Evolutionary conservation across 176 grass and related monocot species (phyloP).

Genomic region (Olyra latifolia): DNA sequence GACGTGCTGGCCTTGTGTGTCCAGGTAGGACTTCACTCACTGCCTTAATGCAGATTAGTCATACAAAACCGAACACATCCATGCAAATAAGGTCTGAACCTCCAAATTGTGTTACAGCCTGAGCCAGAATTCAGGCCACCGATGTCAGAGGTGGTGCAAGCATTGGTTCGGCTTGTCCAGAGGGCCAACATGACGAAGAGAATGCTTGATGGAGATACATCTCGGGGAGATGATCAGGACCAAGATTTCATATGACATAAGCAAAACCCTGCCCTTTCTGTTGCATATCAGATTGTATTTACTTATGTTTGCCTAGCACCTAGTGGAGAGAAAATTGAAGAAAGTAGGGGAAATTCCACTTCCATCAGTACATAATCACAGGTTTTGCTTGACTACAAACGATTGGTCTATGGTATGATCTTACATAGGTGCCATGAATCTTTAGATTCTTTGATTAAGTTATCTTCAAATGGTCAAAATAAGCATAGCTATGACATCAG

Average conservation of each 20-base stretch:
- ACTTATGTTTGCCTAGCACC: conserved; percentile 15
- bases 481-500: conserved; percentile 7
- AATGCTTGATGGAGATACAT: conserved; percentile 49
- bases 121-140: conserved; percentile 83
- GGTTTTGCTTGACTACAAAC: conserved; percentile 13
- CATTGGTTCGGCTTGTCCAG: conserved; percentile 69
- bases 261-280: background rate
- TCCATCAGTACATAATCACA: conserved; percentile 46
- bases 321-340: conserved; percentile 7
- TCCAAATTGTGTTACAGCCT: conserved; percentile 40
- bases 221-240: conserved; percentile 45
- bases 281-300: conserved; percentile 19
- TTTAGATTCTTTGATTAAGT: conserved; percentile 33
- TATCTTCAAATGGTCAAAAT: background rate
- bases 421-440: conserved; percentile 8
- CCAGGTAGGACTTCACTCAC: conserved; percentile 47
- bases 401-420: background rate
- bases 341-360: background rate
- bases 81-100: background rate
- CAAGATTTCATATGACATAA: conserved; percentile 51
- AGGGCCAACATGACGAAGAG: conserved; percentile 83
- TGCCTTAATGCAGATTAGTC: background rate
- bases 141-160: conserved; percentile 84
- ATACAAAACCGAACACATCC: background rate
- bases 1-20: conserved; percentile 72